Percentiles rank a stretch among this genome's conserved stretches.
Evolutionary conservation across 1,284 basidiomycete genomes (phyloP).

Genomic region (Ustilago esculenta): DNA sequence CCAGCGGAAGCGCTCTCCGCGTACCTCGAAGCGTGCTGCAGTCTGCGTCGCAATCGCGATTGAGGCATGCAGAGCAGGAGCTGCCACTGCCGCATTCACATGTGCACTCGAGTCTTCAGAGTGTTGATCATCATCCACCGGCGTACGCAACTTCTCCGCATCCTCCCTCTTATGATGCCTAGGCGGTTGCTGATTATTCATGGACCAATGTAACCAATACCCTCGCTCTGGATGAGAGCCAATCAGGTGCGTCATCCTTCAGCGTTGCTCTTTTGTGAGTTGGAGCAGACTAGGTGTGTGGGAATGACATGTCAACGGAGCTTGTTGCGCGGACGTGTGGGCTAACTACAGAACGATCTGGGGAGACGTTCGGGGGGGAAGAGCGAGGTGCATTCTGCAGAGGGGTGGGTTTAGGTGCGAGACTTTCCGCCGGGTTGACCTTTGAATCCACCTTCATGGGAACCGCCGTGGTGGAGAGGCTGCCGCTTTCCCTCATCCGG

Average conservation of each 20-base stretch:
- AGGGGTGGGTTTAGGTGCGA: slow-evolving; percentile 19
- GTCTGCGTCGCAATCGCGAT: background rate
- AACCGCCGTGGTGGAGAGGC: slow-evolving; percentile 50
- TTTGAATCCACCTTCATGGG: slow-evolving; percentile 50
- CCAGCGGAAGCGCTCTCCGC: background rate
- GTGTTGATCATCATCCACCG: slow-evolving; percentile 21
- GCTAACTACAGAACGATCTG: too few relatives aligned
- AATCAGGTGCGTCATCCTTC: too few relatives aligned
- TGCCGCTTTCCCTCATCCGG: slow-evolving; percentile 44
- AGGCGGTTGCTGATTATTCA: background rate
- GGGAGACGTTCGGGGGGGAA: too few relatives aligned
- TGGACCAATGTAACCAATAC: too few relatives aligned
- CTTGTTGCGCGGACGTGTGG: too few relatives aligned
- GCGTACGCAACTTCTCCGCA: slow-evolving; percentile 44
- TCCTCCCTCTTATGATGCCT: slow-evolving; percentile 41
- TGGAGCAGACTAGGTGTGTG: too few relatives aligned
- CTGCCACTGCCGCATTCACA: background rate
- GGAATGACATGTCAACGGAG: too few relatives aligned
- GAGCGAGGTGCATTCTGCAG: too few relatives aligned
- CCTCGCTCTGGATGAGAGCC: too few relatives aligned
- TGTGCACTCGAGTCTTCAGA: background rate
- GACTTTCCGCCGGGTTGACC: slow-evolving; percentile 26
- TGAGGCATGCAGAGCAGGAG: background rate
- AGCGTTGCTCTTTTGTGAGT: too few relatives aligned
- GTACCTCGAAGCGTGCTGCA: background rate